Evolutionary conservation across 1,284 basidiomycete genomes (phyloP), one percentile per base, ranked within the genome.

Genomic region (Ustilago hordei): DNA sequence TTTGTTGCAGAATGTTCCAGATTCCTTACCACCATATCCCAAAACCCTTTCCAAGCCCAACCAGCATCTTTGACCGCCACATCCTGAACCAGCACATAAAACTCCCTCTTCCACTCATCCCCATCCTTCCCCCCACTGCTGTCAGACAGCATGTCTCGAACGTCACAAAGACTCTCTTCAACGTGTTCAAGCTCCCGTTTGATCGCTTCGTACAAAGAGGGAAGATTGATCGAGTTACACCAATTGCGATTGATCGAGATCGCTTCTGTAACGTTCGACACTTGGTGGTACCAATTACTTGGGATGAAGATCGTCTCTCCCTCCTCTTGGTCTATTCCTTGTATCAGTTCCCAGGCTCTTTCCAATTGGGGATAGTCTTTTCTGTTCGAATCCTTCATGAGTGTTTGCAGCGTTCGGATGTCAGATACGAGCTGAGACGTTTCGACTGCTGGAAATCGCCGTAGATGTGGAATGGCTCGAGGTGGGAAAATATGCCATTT

Each of bases 401-500:
- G 55, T 0, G 32, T 53, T 7, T 61, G 17, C 17, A 77, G 60
- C 0, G 58, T 59, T 2, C 55, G 32, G 12, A 73, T 50, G 52
- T 73, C 60, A 0, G 70, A 52, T 48, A 75, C 81, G 68, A 85
- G 78, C 36, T 81, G 68, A 1, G 84, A 83, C 2, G 84, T 85
- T 2, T 55, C 35, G 0, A 67, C 52, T 0, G 71, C 75, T 12
- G 83, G 83, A 65, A 87, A 75, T 6, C 84, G 79, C 1, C 82
- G 81, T 11, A 88, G 68, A 23, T 76, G 52, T 11, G 81, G 76
- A 0, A 87, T 79, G 12, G 78, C 66, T 0, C 76, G 79, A 0
- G 90, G 89, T 8, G 88, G 88, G 65, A 89, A 89, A 4, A 90
- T 79, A 82, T 87, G 87, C 90, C 90, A 90, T 8, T 86, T 63